Evolutionary conservation across 306 rosid species (phyloP).

Genomic region (Glycine tomentella): DNA sequence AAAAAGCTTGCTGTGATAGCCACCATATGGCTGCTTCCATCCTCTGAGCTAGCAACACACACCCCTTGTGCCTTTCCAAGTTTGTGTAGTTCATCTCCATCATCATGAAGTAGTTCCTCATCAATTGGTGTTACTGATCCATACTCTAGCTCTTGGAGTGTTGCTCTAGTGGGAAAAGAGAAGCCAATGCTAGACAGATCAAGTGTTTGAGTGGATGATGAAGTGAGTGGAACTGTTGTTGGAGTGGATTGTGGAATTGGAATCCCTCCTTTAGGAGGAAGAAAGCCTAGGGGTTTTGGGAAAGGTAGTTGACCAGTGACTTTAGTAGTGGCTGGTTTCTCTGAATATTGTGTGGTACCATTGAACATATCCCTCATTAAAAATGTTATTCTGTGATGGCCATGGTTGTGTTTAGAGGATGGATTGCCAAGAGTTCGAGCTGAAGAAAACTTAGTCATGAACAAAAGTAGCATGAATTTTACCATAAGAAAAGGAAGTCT

Average conservation of each 20-base stretch:
- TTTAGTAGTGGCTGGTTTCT: conserved; percentile 49
- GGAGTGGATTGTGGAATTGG: conserved; percentile 60
- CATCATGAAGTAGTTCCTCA: conserved; percentile 56
- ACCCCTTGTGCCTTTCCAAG: conserved; percentile 78
- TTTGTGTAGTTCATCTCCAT: conserved; percentile 25
- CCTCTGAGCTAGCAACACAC: conserved; percentile 67
- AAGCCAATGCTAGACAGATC: conserved; percentile 65
- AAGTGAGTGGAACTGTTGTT: conserved; percentile 35
- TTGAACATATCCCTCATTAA: conserved; percentile 67
- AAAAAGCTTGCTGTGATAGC: conserved; percentile 59
- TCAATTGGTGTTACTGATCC: conserved; percentile 63
- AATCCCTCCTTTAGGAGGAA: conserved; percentile 61
- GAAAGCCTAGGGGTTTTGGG: conserved; percentile 61
- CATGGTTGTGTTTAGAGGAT: conserved; percentile 51
- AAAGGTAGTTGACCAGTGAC: conserved; percentile 55
- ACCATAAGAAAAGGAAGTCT: conserved; percentile 42
- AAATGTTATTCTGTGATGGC: conserved; percentile 60
- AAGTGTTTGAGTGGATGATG: conserved; percentile 55
- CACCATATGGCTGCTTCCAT: conserved; percentile 73
- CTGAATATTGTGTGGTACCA: not conserved
- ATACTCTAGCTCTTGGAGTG: conserved; percentile 69
- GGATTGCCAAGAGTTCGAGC: conserved; percentile 61
- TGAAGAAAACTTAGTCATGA: conserved; percentile 47
- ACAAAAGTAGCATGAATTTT: conserved; percentile 41
- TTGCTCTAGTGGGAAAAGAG: conserved; percentile 62